Percentiles rank a stretch among this genome's conserved stretches.
Evolutionary conservation across 306 rosid species (phyloP).

Genomic region (Bauhinia variegata): DNA sequence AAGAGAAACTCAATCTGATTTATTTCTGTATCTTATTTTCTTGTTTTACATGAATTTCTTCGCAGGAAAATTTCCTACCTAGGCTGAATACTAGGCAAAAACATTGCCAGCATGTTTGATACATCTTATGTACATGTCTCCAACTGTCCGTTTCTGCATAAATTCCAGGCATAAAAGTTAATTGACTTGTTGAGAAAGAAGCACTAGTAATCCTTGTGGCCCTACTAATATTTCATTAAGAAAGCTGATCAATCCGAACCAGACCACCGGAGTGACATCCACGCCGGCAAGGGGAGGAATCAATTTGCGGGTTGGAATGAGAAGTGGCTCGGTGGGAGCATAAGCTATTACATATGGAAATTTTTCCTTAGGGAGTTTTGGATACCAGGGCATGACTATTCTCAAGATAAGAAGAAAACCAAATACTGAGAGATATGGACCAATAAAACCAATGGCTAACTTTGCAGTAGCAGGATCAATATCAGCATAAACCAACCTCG

Average conservation of each 20-base stretch:
- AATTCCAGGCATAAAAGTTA: conserved; percentile 30
- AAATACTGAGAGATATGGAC: conserved; percentile 75
- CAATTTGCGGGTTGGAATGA: conserved; percentile 70
- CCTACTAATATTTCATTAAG: conserved; percentile 94
- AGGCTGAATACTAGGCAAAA: too few species aligned
- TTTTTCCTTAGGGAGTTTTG: conserved; percentile 78
- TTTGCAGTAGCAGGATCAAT: conserved; percentile 84
- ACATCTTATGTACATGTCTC: too few species aligned
- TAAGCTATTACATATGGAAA: conserved; percentile 86
- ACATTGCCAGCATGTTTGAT: too few species aligned
- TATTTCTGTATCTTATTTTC: too few species aligned
- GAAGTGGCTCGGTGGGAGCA: conserved; percentile 95
- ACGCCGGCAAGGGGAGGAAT: conserved; percentile 95
- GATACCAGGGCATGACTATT: conserved; percentile 98
- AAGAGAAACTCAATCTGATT: too few species aligned
- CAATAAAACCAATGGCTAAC: conserved; percentile 67
- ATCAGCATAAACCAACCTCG: conserved; percentile 59
- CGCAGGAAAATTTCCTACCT: too few species aligned
- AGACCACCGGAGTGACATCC: conserved; percentile 91
- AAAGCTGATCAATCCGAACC: conserved; percentile 90
- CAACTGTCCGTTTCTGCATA: neutral
- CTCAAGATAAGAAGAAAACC: conserved; percentile 75
- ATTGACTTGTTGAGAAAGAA: conserved; percentile 76
- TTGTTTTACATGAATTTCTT: too few species aligned
- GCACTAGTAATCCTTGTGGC: conserved; percentile 94